A percentile compares a stretch with the other conserved stretches of the same genome.
Evolutionary conservation across 306 rosid genomes (phyloP).

Genomic region (Citrullus mucosospermus): DNA sequence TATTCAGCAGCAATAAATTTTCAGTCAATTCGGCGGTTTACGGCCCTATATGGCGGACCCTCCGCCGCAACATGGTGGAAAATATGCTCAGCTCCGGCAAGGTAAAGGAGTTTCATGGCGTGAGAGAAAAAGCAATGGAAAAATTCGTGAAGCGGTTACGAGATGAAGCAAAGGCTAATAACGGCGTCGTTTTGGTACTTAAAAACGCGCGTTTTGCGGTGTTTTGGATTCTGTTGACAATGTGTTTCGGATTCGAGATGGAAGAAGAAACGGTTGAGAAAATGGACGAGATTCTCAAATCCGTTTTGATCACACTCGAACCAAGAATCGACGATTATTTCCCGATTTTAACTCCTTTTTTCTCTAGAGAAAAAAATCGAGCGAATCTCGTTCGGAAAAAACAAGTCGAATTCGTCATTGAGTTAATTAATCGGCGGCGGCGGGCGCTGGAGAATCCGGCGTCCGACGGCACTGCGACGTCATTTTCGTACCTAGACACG

Average conservation of each 20-base stretch:
- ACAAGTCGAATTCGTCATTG: conserved; percentile 44
- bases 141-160: conserved; percentile 32
- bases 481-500: conserved; percentile 86
- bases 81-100: conserved; percentile 74
- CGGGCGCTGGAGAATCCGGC: conserved; percentile 52
- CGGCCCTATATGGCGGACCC: conserved; percentile 71
- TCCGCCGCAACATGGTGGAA: conserved; percentile 82
- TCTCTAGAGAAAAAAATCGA: conserved; percentile 50
- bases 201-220: conserved; percentile 62
- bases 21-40: conserved; percentile 69
- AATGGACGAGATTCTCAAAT: conserved; percentile 59
- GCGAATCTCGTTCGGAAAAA: conserved; percentile 36
- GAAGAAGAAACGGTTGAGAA: conserved; percentile 48
- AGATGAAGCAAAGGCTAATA: conserved; percentile 39
- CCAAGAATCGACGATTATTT: conserved; percentile 83
- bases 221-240: conserved; percentile 55
- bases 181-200: conserved; percentile 43
- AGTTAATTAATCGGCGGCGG: conserved; percentile 44
- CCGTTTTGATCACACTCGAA: conserved; percentile 44
- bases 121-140: conserved; percentile 58
- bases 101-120: conserved; percentile 47
- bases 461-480: conserved; percentile 46
- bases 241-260: conserved; percentile 87
- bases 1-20: conserved; percentile 71
- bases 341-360: conserved; percentile 52